A percentile compares a stretch with the other conserved stretches of the same genome.
Conservation (phyloP, 78 protist genomes). For the slime mould (Dictyostelium discoideum) region DNA sequence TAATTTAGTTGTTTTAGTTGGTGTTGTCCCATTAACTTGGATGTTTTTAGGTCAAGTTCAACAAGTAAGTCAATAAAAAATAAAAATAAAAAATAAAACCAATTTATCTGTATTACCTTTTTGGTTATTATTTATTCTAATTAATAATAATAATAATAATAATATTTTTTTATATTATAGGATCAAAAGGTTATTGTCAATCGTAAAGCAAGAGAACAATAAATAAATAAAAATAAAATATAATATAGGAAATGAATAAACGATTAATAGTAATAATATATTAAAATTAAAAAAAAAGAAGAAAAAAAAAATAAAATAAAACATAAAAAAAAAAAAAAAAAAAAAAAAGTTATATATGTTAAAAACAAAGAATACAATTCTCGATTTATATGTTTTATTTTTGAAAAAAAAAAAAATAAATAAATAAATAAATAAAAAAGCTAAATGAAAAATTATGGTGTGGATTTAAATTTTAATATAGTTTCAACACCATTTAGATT, state of each 20-base stretch:
- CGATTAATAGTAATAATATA: not conserved
- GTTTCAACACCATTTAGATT: not conserved
- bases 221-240: not conserved
- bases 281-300: not conserved
- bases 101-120: too few relatives aligned
- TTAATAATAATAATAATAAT: too few relatives aligned
- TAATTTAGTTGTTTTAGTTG: slow-evolving; percentile 4
- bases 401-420: not conserved
- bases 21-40: slow-evolving; percentile 40
- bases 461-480: not conserved
- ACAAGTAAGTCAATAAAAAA: not conserved
- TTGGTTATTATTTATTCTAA: not conserved
- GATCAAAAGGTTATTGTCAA: slow-evolving; percentile 20
- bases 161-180: not conserved
- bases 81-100: too few relatives aligned
- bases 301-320: not conserved
- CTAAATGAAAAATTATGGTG: not conserved
- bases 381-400: not conserved
- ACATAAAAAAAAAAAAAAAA: not conserved
- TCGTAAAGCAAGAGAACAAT: not conserved
- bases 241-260: not conserved
- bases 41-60: not conserved
- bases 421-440: not conserved
- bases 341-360: not conserved
- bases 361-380: not conserved